Evolutionary conservation across 2,329 filamentous ascomycete genomes (phyloP), one percentile per base, ranked within the genome.

Genomic region (Chalaropsis ovoidea): DNA sequence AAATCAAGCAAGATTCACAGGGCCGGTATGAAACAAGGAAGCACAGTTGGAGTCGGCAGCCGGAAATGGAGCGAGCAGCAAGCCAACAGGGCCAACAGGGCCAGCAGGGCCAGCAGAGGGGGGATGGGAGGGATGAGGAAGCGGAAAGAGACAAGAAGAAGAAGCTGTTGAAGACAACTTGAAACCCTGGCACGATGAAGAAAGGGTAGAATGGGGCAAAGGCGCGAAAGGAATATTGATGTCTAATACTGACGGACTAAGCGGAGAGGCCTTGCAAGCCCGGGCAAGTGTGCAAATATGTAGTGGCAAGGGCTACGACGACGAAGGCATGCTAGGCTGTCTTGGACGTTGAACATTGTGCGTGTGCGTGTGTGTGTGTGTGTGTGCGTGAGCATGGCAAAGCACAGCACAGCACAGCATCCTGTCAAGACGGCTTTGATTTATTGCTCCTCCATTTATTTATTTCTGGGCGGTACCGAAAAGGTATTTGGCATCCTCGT

Each of bases 11-110:
- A 52, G 22, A 27, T 52, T 27, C 47, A 52, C 47, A 52, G 27
- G 47, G 10, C 47, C 17, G n/a, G 54, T 15, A 58, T 58, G 54
- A 58, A 58, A 58, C 54, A 58, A 58, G 54, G 54, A 11, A 35
- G 31, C 43, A 27, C 15, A n/a, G 19, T 58, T 39, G 15, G 54
- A 35, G 27, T 58, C 8, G 24, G n/a, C 17, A 39, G 39, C 27
- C 54, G n/a, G 15, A 39, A n/a, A 19, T 35, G 54, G 27, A n/a
- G 10, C n/a, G 15, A 39, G 17, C 54, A 31, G 43, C 15, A 8
- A 47, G 43, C 43, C 43, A 47, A 47, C 43, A 47, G 15, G 7
- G 47, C 47, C 47, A 49, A 10, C 47, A 24, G 22, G n/a, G 47
- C 22, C 47, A 49, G 47, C 31, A 39, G 35, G 8, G 35, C 35